Evolutionary conservation across 805 yeast genomes (phyloP), one percentile per base, ranked within the genome.

Genomic region (Wickerhamomyces subpelliculosus): DNA sequence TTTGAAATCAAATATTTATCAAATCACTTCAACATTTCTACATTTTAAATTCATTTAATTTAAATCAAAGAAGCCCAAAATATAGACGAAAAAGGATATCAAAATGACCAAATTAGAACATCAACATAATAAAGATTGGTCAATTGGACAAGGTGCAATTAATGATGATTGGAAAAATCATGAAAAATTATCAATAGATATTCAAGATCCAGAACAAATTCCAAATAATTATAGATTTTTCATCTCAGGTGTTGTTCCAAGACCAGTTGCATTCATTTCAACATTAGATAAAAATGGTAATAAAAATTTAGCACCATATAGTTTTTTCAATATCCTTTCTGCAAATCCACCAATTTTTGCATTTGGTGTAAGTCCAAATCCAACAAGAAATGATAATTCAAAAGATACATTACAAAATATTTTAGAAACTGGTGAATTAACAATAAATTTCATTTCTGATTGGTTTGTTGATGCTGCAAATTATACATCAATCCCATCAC

Each of bases 391-490:
- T 8, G 40, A 23, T 10, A 63, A 58, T 5, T 45, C 40, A 12
- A 78, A 78, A 52, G 82, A 78, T 52, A 66, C 82, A 5, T 57
- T 62, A 38, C 45, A 42, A 8, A 77, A 77, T 48, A 49, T 78
- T 14, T 48, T 72, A 19, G 75, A 68, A 19, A 74, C 78, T 3
- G 60, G 57, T 4, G 84, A 78, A 48, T 64, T 69, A 37, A 72
- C 80, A 16, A 66, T 78, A 47, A 78, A 70, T 51, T 64, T 78
- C 34, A 66, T 78, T 31, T 64, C 75, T 37, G 84, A 79, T 54
- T 78, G 81, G 82, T 73, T 76, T 44, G 57, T 70, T 21, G 84
- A 78, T 42, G 84, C 83, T 19, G 80, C 83, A 8, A 77, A 79
- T 49, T 68, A 58, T 41, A 55, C 74, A 11, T 57, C 70, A 16